Evolutionary conservation across 1,284 basidiomycete species (phyloP), one percentile per base, ranked within the genome.

Genomic region (Tilletiopsis washingtonensis): DNA sequence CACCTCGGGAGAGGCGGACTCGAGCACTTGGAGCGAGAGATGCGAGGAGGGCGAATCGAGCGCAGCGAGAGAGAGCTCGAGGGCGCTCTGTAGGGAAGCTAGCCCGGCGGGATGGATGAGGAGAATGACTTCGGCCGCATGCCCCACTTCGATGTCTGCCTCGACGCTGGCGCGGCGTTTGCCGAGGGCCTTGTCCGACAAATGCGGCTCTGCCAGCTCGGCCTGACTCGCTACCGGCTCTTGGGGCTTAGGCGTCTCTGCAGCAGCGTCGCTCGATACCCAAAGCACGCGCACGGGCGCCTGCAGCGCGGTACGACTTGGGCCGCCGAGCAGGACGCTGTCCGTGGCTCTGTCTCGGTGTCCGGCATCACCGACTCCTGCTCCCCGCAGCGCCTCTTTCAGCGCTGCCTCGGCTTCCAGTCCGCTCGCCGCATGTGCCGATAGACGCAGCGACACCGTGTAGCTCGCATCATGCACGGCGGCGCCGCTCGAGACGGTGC

Each of bases 391-490:
- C 15, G 24, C 14, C 15, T 12, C 6, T n/a, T 12, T 3, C 26
- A 42, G 20, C n/a, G 17, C 41, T 21, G 51, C 25, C 26, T 19
- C 40, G 40, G 27, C 45, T 47, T 37, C 15, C 17, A 19, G 14
- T 9, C 17, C 40, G 14, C 36, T n/a, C 19, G 32, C 40, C 12
- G 14, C 21, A n/a, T 39, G 20, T 20, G 34, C 14, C 44, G 43
- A 49, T 3, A 48, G 5, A n/a, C 50, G 36, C n/a, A 55, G 4
- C 49, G 44, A 55, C 17, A 21, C 21, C 23, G 47, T 43, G 37
- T 69, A 72, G 51, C 69, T 72, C 0, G 63, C 59, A 49, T 72
- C 69, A 29, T 67, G 64, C 2, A 70, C 41, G 3, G 57, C 58
- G 9, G 51, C 56, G 12, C 43, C 45, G n/a, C 57, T 45, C 5